Percentiles rank a stretch among this genome's conserved stretches.
Evolutionary conservation across 805 yeast species (phyloP).

Genomic region (Dipodascopsis tothii): DNA sequence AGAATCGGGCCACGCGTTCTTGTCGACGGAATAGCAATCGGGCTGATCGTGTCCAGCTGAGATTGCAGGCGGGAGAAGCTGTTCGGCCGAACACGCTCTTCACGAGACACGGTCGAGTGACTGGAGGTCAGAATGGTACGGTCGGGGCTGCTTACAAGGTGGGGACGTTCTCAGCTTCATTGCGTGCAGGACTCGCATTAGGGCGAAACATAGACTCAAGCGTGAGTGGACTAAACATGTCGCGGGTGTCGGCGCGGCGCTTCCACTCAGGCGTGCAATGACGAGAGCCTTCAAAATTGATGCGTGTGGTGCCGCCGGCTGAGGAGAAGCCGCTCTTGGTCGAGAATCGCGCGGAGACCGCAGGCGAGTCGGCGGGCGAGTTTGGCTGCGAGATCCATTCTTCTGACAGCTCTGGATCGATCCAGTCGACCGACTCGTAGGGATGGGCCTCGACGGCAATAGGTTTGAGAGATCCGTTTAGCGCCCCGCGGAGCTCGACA

Average conservation of each 20-base stretch:
- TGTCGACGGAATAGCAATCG: constrained; percentile 1
- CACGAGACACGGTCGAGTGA: no score
- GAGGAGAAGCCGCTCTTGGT: not conserved
- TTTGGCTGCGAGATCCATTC: constrained; percentile 21
- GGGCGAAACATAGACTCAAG: constrained; percentile 16
- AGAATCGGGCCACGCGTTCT: not conserved
- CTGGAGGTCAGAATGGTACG: no score
- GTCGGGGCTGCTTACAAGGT: no score
- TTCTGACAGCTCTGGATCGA: constrained; percentile 19
- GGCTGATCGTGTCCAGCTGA: constrained; percentile 15
- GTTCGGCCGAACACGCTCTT: no score
- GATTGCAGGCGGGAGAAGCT: constrained; percentile 7
- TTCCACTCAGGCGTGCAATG: constrained; percentile 19
- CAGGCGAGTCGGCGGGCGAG: constrained; percentile 9
- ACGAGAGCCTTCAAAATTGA: no score
- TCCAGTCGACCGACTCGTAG: constrained; percentile 8
- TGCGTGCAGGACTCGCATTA: no score
- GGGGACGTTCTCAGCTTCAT: no score
- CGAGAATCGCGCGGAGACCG: not conserved
- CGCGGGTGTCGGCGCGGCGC: constrained; percentile 7
- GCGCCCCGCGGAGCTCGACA: no score
- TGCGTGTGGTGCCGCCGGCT: constrained; percentile 1
- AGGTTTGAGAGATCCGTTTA: no score
- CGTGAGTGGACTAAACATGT: constrained; percentile 21
- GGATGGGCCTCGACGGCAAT: no score